Base-by-base conservation (phyloP, 2,329 filamentous ascomycete species). In the Trichoderma sp. region DNA sequence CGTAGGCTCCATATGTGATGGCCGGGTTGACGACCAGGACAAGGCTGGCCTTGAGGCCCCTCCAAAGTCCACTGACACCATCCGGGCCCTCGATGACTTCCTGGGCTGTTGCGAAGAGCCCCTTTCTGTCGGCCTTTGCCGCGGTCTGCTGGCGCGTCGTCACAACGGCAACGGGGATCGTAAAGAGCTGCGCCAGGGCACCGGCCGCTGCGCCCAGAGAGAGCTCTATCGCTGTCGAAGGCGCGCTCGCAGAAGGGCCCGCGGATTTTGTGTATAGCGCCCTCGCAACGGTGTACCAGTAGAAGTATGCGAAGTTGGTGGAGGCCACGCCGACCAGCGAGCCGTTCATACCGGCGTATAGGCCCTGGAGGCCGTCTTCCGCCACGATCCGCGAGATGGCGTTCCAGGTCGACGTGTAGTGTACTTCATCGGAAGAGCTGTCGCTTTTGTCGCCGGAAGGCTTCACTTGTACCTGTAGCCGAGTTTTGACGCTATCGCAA, bases 241-340 rank as follows among this genome's bases (percentile, higher is more conserved):
- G 93, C 30, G 90, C 77, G 4, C 76, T 76, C 6, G 77, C 74
- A 4, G 78, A 73, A 18, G 77, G 78, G 73, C 86, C 87, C 71
- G 85, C 79, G 51, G 87, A 82, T 73, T 86, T 87, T 73, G 92
- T 81, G 79, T 98, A 98, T 24, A 97, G 80, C 18, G 89, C 89
- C 71, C 96, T 89, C 37, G 97, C 93, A 32, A 96, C 82, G 5
- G 93, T 95, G 79, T 98, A 98, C 94, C 95, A 98, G 83, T 99
- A 99, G 79, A 99, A 99, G 82, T 99, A 99, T 75, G 96, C 96
- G 78, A 99, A 99, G 81, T 99, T 99, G 64, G 95, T 98, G 30
- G 94, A 97, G 1, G 94, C 95, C 43, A 99, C 96, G 66, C 96
- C 96, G 63, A 98, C 83, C 21, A 99, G 84, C 5, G 94, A 89